Percentiles rank a stretch among this genome's conserved stretches.
phyloP scores from a whole-genome alignment of 345 rosid genomes.

The Isatis tinctoria region DNA sequence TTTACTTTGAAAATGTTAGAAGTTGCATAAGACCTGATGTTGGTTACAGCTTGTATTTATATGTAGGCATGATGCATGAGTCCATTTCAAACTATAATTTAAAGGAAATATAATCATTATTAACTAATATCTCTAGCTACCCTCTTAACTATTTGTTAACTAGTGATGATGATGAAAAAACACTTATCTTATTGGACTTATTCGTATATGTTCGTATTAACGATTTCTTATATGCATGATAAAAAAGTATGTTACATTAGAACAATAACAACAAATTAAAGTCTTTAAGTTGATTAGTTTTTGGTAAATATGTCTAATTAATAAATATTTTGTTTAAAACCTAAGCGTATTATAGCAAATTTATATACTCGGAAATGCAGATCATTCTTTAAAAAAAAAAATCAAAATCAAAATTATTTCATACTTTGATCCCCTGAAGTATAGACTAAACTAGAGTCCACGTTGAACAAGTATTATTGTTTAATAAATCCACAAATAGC shows the following conservation, averaged over 20 bases:
- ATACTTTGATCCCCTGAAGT: background rate
- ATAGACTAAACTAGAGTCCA: conserved; percentile 10
- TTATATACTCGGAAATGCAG: background rate
- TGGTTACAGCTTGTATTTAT: conserved; percentile 27
- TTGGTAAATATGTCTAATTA: background rate
- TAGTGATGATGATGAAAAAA: background rate
- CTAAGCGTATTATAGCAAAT: background rate
- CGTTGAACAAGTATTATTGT: conserved; percentile 18
- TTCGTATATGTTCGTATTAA: background rate
- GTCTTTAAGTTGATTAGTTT: background rate
- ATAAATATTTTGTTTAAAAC: background rate
- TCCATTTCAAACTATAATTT: background rate
- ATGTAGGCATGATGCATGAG: conserved; percentile 1
- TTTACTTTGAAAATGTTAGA: conserved; percentile 4
- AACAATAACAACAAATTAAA: background rate
- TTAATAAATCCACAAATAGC: background rate
- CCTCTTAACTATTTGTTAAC: conserved; percentile 14
- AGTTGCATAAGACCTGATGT: conserved; percentile 29
- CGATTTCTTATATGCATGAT: background rate
- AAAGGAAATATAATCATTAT: background rate
- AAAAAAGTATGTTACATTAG: background rate
- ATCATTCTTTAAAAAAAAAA: background rate
- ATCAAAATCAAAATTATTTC: background rate
- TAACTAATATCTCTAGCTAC: conserved; percentile 17
- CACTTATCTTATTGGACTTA: conserved; percentile 8